Evolutionary conservation across 768 basidiomycete species (phyloP).

Genomic region (Crepidotus variabilis): DNA sequence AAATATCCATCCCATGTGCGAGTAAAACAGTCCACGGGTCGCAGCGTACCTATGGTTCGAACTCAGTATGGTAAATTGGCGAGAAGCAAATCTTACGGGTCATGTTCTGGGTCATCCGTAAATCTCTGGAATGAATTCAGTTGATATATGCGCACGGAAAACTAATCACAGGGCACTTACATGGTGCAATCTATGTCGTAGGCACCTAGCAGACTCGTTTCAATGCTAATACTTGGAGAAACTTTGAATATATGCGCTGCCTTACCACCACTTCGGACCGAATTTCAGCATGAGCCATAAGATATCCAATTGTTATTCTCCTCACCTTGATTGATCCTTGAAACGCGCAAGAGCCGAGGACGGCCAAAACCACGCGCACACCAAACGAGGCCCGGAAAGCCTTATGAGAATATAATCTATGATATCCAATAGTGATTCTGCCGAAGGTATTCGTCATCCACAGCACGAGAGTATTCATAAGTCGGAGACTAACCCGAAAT

Average conservation of each 20-base stretch:
- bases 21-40: conserved; percentile 66
- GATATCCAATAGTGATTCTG: conserved; percentile 75
- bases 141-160: not conserved
- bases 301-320: conserved; percentile 2
- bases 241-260: not conserved
- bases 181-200: conserved; percentile 75
- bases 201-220: conserved; percentile 39
- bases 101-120: conserved; percentile 65
- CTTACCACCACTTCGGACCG: conserved; percentile 46
- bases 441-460: not conserved
- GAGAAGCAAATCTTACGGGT: conserved; percentile 43
- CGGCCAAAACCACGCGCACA: conserved; percentile 56
- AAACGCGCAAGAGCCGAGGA: conserved; percentile 68
- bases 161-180: conserved; percentile 29
- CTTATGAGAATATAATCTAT: conserved; percentile 74
- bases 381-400: conserved; percentile 57
- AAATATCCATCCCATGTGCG: conserved; percentile 88
- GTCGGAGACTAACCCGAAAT: conserved; percentile 52
- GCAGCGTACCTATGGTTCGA: conserved; percentile 58
- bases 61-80: not conserved
- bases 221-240: not conserved
- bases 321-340: conserved; percentile 77
- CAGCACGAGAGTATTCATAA: not conserved
- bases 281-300: conserved; percentile 1
- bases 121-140: conserved; percentile 42